Evolutionary conservation across 2,329 filamentous ascomycete species (phyloP).

Genomic region (Epichloe sibirici): DNA sequence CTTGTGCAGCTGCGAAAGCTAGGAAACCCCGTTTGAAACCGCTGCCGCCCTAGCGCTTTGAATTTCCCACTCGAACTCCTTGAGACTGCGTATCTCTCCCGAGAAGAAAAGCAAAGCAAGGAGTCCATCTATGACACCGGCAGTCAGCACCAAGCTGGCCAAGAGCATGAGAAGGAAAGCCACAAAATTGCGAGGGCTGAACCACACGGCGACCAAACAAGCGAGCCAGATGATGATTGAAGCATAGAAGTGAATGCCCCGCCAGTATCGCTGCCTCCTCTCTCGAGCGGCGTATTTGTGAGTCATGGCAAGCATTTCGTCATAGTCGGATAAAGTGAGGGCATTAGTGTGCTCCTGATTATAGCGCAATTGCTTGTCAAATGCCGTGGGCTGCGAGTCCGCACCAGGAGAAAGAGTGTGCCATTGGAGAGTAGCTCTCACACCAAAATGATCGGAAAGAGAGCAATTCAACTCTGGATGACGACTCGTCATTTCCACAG

Average conservation of each 20-base stretch:
- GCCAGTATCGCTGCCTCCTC: slow-evolving; percentile 55
- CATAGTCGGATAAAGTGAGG: slow-evolving; percentile 25
- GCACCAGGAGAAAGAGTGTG: slow-evolving; percentile 20
- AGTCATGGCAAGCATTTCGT: slow-evolving; percentile 62
- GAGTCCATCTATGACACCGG: slow-evolving; percentile 71
- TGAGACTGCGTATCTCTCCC: slow-evolving; percentile 67
- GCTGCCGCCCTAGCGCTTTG: slow-evolving; percentile 46
- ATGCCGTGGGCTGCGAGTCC: slow-evolving; percentile 9
- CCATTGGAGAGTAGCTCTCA: slow-evolving; percentile 62
- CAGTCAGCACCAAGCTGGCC: slow-evolving; percentile 62
- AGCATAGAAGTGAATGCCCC: slow-evolving; percentile 60
- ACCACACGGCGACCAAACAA: slow-evolving; percentile 78
- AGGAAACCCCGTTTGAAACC: slow-evolving; percentile 6
- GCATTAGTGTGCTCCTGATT: slow-evolving; percentile 9
- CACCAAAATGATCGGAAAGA: slow-evolving; percentile 88
- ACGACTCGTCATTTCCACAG: slow-evolving; percentile 68
- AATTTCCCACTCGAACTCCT: slow-evolving; percentile 93
- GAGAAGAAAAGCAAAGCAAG: slow-evolving; percentile 81
- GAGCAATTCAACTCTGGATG: slow-evolving; percentile 76
- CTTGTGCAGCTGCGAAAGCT: not conserved
- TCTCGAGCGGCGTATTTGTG: slow-evolving; percentile 59
- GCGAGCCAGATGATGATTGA: slow-evolving; percentile 57
- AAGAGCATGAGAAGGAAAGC: slow-evolving; percentile 70
- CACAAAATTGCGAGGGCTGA: slow-evolving; percentile 63
- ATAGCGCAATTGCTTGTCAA: slow-evolving; percentile 22